Evolutionary conservation across 257 asterid species (phyloP), one percentile per base, ranked within the genome.

Genomic region (Mentha longifolia): DNA sequence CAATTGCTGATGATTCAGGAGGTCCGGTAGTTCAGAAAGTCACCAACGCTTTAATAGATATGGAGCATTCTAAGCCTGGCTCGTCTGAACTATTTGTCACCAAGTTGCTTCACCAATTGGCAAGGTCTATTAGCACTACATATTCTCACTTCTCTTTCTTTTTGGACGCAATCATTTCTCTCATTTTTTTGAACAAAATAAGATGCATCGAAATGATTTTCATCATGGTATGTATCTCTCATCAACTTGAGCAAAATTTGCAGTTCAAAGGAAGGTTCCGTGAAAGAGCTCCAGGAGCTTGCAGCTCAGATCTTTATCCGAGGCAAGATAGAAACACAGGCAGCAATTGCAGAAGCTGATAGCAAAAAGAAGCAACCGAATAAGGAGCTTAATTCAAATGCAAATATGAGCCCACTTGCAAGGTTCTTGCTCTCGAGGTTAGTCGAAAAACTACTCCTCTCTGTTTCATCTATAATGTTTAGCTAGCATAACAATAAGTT

Each of bases 371-470:
- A 91, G 70, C 91, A 80, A 67, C 93, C 85, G 60, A 84, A 52
- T 52, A 86, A 91, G 83, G 97, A 92, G 70, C 83, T 78, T 67
- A 57, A 85, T 73, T 87, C 96, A 52, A 87, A 87, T 79, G 78
- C 92, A 83, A 94, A 91, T 78, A 84, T 89, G 92, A 88, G 96
- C 84, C 96, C 99, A 14, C 92, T 94, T 28, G 98, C 98, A n/a
- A 82, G 97, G 82, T 94, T 94, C 84, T 85, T 94, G 88, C 97
- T 94, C 74, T 94, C 98, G n/a, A 94, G 99, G 97, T 94, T 76
- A 14, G 96, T 83, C 72, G 17, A 16, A 47, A 65, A 59, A 28
- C 57, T 68, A 9, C 4, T 49, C n/a, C 51, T 43, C 15, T 13
- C 63, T 39, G n/a, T 49, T 49, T 41, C 42, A 33, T 37, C 17